These are phyloP conservation scores for Septoria petroselini DNA, from an alignment of 2,329 filamentous ascomycete genomes.

Conservation along the genomic window DNA sequence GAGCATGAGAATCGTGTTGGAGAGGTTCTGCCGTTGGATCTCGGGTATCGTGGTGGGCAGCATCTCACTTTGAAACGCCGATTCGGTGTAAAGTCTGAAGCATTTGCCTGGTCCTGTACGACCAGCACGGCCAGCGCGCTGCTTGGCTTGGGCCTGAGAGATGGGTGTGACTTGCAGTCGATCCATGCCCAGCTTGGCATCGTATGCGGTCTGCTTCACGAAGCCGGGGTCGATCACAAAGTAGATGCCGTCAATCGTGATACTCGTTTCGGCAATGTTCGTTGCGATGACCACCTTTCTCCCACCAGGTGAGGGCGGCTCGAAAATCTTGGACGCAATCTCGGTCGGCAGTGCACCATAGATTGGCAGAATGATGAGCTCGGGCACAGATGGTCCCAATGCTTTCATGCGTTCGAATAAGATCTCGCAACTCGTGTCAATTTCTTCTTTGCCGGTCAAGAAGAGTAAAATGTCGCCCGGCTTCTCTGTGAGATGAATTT, in stretches of 20 bases:
- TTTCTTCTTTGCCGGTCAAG: conserved; percentile 95
- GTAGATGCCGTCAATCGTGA: conserved; percentile 96
- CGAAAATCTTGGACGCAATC: conserved; percentile 91
- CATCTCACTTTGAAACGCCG: conserved; percentile 95
- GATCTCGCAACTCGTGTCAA: conserved; percentile 91
- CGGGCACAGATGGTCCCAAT: conserved; percentile 82
- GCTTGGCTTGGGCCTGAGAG: conserved; percentile 93
- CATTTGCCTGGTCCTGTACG: conserved; percentile 94
- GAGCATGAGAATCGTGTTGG: conserved; percentile 91
- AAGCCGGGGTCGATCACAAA: conserved; percentile 97
- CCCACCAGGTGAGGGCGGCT: conserved; percentile 78
- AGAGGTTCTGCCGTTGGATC: conserved; percentile 91
- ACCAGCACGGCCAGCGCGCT: conserved; percentile 86
- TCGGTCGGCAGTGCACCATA: conserved; percentile 91
- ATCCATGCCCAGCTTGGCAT: conserved; percentile 97
- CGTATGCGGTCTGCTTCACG: conserved; percentile 95
- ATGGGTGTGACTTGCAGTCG: conserved; percentile 93
- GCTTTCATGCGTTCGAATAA: conserved; percentile 95
- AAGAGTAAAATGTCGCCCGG: conserved; percentile 94
- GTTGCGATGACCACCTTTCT: conserved; percentile 97
- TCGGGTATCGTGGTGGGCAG: conserved; percentile 92
- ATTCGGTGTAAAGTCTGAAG: conserved; percentile 92
- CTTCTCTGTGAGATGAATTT: conserved; percentile 91
- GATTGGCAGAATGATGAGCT: conserved; percentile 90
- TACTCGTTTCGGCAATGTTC: conserved; percentile 96